Percentiles rank a stretch among this genome's conserved stretches.
phyloP scores from a whole-genome alignment of 306 rosid species.

The Dicorynia guianensis region DNA sequence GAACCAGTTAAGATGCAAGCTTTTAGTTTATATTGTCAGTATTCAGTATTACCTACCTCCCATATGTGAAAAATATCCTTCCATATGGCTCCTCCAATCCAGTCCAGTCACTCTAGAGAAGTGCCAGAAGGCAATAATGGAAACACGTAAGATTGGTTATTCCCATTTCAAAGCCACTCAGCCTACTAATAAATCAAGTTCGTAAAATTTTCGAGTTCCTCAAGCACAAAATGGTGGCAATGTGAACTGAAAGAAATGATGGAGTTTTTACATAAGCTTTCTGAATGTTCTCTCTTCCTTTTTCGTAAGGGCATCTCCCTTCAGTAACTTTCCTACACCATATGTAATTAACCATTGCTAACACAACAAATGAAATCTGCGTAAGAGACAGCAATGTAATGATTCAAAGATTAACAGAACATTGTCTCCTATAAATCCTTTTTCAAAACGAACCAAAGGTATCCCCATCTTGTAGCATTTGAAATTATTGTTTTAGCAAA shows the following conservation, averaged over 20 bases:
- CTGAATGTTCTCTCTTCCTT: slow-evolving; percentile 92
- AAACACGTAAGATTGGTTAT: slow-evolving; percentile 24
- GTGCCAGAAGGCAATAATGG: slow-evolving; percentile 7
- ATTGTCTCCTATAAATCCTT: neutral
- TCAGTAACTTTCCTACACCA: slow-evolving; percentile 73
- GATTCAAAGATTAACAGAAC: slow-evolving; percentile 26
- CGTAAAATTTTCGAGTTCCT: slow-evolving; percentile 60
- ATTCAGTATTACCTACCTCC: slow-evolving; percentile 62
- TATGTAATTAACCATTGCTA: slow-evolving; percentile 28
- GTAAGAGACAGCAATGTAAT: slow-evolving; percentile 38
- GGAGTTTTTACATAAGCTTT: slow-evolving; percentile 90
- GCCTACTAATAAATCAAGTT: slow-evolving; percentile 31
- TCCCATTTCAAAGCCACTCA: slow-evolving; percentile 23
- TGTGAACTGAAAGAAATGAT: slow-evolving; percentile 95
- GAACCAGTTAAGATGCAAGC: slow-evolving; percentile 22
- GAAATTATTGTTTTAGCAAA: slow-evolving; percentile 89
- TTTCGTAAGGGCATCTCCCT: slow-evolving; percentile 72
- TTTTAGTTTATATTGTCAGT: slow-evolving; percentile 31
- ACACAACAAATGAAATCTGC: slow-evolving; percentile 7
- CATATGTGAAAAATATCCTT: slow-evolving; percentile 95
- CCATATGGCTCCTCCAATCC: slow-evolving; percentile 85
- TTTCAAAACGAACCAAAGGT: slow-evolving; percentile 79
- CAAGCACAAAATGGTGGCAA: slow-evolving; percentile 96
- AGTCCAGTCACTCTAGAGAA: slow-evolving; percentile 70
- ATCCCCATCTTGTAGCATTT: slow-evolving; percentile 99